Evolutionary conservation across 495 filamentous ascomycete species (phyloP).

Genomic region (Lentithecium fluviatile): DNA sequence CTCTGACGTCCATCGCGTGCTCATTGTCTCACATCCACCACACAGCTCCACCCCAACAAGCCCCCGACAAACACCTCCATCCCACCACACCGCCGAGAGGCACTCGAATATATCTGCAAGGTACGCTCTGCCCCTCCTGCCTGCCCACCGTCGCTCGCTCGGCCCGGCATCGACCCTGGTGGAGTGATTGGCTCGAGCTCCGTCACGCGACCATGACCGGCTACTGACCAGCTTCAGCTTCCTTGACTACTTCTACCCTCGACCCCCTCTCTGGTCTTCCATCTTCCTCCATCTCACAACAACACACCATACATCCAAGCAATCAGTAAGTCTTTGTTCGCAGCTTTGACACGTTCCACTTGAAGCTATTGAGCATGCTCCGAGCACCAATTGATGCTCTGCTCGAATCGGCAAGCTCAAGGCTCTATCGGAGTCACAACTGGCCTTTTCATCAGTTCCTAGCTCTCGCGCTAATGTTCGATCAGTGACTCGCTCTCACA

Average conservation of each 20-base stretch:
- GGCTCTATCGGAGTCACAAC: not conserved
- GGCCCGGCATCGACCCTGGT: not conserved
- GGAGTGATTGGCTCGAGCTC: conserved; percentile 28
- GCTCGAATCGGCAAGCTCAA: conserved; percentile 9
- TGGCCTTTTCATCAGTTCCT: not conserved
- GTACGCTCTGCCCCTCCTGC: not conserved
- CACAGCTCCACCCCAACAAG: not conserved
- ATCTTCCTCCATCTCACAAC: conserved; percentile 14
- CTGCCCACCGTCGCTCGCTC: not conserved
- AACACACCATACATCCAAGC: conserved; percentile 16
- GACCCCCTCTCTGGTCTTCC: conserved; percentile 20
- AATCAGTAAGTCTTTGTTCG: conserved; percentile 24
- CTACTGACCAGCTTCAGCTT: conserved; percentile 19
- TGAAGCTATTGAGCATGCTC: not conserved
- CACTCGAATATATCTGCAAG: not conserved
- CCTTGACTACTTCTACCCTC: conserved; percentile 27
- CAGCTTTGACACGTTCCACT: not conserved
- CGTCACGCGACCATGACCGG: conserved; percentile 18
- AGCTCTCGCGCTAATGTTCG: conserved; percentile 12
- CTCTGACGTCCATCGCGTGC: not conserved
- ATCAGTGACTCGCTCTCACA: conserved; percentile 92
- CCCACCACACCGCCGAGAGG: not conserved
- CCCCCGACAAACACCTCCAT: not conserved
- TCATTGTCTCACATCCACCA: not conserved
- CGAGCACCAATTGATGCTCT: not conserved